Base-by-base conservation (phyloP, 345 rosid genomes). In the Erodium maritimum region DNA sequence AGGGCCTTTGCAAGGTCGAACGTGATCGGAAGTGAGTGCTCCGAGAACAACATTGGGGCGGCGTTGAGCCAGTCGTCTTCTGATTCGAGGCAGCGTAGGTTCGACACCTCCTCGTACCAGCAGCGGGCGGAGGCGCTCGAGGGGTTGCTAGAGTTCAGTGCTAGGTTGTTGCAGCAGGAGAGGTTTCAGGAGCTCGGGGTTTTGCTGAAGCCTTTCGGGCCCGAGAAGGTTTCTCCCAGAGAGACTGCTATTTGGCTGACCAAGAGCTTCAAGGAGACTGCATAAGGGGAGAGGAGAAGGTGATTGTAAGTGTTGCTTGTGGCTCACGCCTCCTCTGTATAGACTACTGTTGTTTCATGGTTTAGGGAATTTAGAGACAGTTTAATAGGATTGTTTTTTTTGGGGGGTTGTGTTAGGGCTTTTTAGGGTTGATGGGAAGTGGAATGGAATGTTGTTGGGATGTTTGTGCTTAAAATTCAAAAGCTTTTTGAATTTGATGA, bases 111-210 rank as follows among this genome's bases (percentile, higher is more conserved):
- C 5, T 91, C 99, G 5, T 85, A 69, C 80, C 89, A 75, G 78
- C 98, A 91, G 64, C 96, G 95, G 8, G 96, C 95, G 3, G 98
- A 91, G 79, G 98, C 98, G 53, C 70, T 91, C 57, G 98, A 91
- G 70, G 96, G 95, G 6, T 62, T 91, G 82, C 83, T 91, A 16
- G 96, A 93, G 71, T 93, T 89, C 67, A 93, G 96, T 33, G 96
- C 99, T 12, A 72, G 85, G 71, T 79, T 93, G 5, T 62, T 93
- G 69, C 79, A 80, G 61, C 85, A 89, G 24, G 77, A 80, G 66
- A 80, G 89, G 67, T 87, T 80, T 45, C 95, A 83, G 0, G 96
- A 93, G 77, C 96, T 91, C 0, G 86, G 82, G 4, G 96, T 91
- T 66, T 63, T 91, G 34, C 77, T 93, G 52, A 89, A 83, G 76